Evolutionary conservation across 2,329 filamentous ascomycete species (phyloP).

Genomic region (Rhinocladiella similis): DNA sequence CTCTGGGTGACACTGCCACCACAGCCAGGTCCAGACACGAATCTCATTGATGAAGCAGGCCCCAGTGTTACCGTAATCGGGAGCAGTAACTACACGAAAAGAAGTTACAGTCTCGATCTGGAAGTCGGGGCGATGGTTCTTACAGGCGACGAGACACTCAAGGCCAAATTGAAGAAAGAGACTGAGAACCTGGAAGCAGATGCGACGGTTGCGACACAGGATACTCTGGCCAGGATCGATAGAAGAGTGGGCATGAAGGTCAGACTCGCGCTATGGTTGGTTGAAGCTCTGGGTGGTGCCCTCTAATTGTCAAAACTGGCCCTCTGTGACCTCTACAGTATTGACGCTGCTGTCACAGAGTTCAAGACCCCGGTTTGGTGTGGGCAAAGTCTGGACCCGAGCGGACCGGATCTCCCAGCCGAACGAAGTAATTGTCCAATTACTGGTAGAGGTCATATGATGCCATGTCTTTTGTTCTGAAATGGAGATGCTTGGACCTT

Average conservation of each 20-base stretch:
- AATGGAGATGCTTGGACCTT: no score
- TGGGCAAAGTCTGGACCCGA: not conserved
- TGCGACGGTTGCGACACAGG: conserved; percentile 66
- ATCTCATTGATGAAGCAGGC: conserved; percentile 51
- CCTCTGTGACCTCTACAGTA: not conserved
- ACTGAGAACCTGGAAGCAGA: conserved; percentile 77
- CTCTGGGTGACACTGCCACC: conserved; percentile 36
- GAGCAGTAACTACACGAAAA: conserved; percentile 92
- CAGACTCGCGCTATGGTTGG: conserved; percentile 89
- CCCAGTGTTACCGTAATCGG: conserved; percentile 83
- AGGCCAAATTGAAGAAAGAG: conserved; percentile 73
- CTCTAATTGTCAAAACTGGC: conserved; percentile 50
- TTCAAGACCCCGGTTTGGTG: no score
- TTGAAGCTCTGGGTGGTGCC: conserved; percentile 81
- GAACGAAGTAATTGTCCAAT: no score
- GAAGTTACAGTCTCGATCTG: conserved; percentile 88
- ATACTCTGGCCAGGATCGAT: conserved; percentile 79
- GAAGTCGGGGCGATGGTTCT: conserved; percentile 87
- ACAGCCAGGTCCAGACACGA: conserved; percentile 11
- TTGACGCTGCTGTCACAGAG: no score
- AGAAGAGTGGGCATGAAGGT: conserved; percentile 84
- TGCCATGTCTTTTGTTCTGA: no score
- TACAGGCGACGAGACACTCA: conserved; percentile 72
- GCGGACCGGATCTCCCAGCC: not conserved
- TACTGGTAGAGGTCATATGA: no score